Evolutionary conservation across 2,329 filamentous ascomycete genomes (phyloP).

Genomic region (Acrocalymma vagum): DNA sequence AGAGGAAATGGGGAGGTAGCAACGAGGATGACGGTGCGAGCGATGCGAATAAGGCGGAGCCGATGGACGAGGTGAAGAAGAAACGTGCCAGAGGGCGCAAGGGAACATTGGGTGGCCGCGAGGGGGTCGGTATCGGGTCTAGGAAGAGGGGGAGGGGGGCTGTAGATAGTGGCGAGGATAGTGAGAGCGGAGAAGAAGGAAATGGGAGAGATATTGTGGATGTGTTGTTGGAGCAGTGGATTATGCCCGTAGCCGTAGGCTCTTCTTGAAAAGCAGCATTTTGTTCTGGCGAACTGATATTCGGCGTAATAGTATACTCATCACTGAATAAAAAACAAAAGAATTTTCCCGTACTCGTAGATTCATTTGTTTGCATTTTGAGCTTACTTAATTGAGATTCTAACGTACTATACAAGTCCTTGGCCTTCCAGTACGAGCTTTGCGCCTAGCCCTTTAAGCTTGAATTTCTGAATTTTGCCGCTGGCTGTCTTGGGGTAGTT

Average conservation of each 20-base stretch:
- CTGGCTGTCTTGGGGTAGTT: constrained; percentile 95
- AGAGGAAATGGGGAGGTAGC: neutral
- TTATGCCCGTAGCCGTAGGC: constrained; percentile 11
- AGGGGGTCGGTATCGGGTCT: neutral
- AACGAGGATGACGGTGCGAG: neutral
- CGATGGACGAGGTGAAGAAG: too few species aligned
- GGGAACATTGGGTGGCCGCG: too few species aligned
- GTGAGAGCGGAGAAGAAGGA: neutral
- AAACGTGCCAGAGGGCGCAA: too few species aligned
- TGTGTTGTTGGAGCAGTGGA: constrained; percentile 26
- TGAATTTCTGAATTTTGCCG: constrained; percentile 97
- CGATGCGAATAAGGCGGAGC: too few species aligned
- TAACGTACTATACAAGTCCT: too few species aligned
- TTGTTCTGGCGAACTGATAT: too few species aligned
- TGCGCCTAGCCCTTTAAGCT: constrained; percentile 73
- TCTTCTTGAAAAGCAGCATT: too few species aligned
- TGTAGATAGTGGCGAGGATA: neutral
- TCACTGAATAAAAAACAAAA: too few species aligned
- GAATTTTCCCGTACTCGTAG: too few species aligned
- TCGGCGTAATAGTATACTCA: too few species aligned
- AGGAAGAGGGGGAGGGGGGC: neutral
- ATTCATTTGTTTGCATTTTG: too few species aligned
- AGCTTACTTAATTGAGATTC: too few species aligned
- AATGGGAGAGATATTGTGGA: constrained; percentile 23
- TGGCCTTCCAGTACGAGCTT: constrained; percentile 54